Evolutionary conservation across 345 rosid genomes (phyloP).

Genomic region (Conringia planisiliqua): DNA sequence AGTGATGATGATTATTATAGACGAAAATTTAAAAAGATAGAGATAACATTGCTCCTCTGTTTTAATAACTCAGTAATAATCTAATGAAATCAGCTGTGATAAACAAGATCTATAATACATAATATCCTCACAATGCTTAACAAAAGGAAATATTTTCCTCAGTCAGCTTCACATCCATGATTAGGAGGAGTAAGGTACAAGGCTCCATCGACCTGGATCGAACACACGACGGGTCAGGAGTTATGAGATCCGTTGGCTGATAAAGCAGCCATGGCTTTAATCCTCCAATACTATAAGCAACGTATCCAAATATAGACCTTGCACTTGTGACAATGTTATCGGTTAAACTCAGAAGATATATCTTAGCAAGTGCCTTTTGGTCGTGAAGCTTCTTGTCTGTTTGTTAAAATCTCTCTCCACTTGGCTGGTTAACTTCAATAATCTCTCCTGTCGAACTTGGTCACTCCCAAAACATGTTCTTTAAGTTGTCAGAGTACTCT

Average conservation of each 20-base stretch:
- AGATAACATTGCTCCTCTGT: not conserved
- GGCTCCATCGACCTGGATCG: conserved; percentile 39
- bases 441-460: conserved; percentile 32
- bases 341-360: conserved; percentile 36
- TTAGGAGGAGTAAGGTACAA: conserved; percentile 39
- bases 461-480: conserved; percentile 13
- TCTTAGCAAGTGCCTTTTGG: conserved; percentile 41
- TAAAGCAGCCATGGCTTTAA: conserved; percentile 40
- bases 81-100: not conserved
- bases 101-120: not conserved
- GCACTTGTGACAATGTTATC: conserved; percentile 39
- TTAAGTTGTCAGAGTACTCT: conserved; percentile 27
- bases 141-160: conserved; percentile 25
- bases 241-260: conserved; percentile 1
- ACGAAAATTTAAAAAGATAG: not conserved
- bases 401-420: conserved; percentile 38
- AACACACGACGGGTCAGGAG: conserved; percentile 40
- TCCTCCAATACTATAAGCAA: conserved; percentile 33
- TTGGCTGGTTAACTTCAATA: conserved; percentile 36
- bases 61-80: not conserved
- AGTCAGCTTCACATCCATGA: conserved; percentile 37
- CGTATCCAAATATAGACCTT: conserved; percentile 44
- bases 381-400: conserved; percentile 29
- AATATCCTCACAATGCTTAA: conserved; percentile 40
- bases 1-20: not conserved